Base-by-base conservation (phyloP, 805 yeast genomes). In the Metschnikowia chrysomelidarum region DNA sequence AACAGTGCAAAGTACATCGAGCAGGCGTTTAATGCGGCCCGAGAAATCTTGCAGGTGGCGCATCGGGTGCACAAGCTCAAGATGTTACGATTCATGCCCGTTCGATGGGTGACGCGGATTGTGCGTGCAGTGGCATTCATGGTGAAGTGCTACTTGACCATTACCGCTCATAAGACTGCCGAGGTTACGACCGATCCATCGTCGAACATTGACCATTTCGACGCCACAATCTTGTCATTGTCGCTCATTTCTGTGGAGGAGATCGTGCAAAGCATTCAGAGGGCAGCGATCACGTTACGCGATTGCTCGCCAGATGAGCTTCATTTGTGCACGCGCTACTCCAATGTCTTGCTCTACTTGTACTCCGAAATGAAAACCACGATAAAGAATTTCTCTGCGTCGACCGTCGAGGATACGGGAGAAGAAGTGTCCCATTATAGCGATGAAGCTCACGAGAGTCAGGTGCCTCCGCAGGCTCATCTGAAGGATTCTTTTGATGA, bases 281-380 rank as follows among this genome's bases (percentile, higher is more conserved):
- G 72, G 34, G 81, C 89, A 1, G 91, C 96, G 0, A 69, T 78
- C 11, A 80, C 82, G 1, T 60, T 88, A 24, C 61, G 87, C 38
- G 94, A 85, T 49, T 83, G 95, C 17, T 76, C 95, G 1, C 96
- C 96, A 0, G 96, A 88, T 60, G 94, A 87, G 45, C 64, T 88
- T 24, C 96, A 88, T 62, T 64, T 88, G 20, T 82, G 94, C 55
- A 78, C 86, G 0, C 64, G 94, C 31, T 87, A 87, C 52, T 80
- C 88, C 9, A 82, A 85, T 10, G 82, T 84, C 33, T 60, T 87
- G 49, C 72, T 83, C 78, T 85, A 79, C 49, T 64, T 87, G 27
- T 83, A 87, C 44, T 76, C 85, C 3, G 87, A 85, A 54, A 78
- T 84, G 78, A 80, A 76, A 50, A 64, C 74, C 11, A 67, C 70